Percentiles rank a stretch among this genome's conserved stretches.
Conservation (phyloP, 495 filamentous ascomycete species). For the Penicillium egyptiacum region DNA sequence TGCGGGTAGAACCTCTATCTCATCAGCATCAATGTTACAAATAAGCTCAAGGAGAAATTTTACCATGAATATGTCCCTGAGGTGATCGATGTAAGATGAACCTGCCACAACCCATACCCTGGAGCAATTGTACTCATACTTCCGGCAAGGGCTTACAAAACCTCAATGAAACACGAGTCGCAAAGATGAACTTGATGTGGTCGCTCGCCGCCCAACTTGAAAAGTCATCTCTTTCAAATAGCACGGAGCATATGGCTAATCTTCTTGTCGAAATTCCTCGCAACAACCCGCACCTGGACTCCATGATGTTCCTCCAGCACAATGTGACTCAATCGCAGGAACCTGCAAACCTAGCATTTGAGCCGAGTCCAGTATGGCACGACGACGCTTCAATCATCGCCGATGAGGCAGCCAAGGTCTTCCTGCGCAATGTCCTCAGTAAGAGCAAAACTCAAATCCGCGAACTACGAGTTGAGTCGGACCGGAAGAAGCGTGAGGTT, state of each 20-base stretch:
- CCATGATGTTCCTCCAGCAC: constrained; percentile 95
- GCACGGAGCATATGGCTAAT: constrained; percentile 66
- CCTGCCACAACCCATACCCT: constrained; percentile 7
- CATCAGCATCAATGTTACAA: constrained; percentile 91
- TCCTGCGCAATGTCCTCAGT: constrained; percentile 83
- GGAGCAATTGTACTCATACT: background rate
- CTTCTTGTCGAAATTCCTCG: constrained; percentile 79
- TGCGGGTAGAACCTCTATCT: constrained; percentile 79
- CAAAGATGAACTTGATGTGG: constrained; percentile 85
- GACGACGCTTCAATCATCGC: constrained; percentile 81
- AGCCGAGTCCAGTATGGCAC: constrained; percentile 96
- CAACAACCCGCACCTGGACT: constrained; percentile 86
- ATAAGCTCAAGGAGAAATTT: constrained; percentile 94
- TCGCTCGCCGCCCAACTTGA: constrained; percentile 77
- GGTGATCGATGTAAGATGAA: constrained; percentile 72
- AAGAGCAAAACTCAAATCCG: constrained; percentile 84
- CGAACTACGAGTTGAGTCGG: constrained; percentile 75
- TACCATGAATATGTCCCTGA: constrained; percentile 97
- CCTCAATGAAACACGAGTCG: constrained; percentile 81
- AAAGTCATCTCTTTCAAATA: constrained; percentile 64
- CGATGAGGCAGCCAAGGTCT: constrained; percentile 83
- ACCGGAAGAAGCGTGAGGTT: constrained; percentile 80
- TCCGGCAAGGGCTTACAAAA: constrained; percentile 69
- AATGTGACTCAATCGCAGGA: constrained; percentile 81
- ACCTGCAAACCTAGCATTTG: constrained; percentile 79